Conservation (phyloP, 139 green algal genomes). For the Coelastrella sp. region DNA sequence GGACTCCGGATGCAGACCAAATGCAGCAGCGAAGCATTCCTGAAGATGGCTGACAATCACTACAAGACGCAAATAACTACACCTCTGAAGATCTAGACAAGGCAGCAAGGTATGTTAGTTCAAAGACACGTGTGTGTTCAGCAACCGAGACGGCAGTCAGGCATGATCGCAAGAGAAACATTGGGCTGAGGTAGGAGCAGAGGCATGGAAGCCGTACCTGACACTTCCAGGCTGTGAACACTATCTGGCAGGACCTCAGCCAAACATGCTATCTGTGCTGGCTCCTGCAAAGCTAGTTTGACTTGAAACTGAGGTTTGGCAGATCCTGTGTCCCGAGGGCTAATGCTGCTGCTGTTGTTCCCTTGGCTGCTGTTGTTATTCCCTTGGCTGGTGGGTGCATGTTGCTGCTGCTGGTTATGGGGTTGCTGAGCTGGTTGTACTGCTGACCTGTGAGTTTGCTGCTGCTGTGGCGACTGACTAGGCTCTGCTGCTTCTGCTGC, state of each 20-base stretch:
- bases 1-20: too few relatives aligned
- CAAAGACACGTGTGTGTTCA: too few relatives aligned
- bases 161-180: too few relatives aligned
- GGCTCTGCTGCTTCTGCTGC: constrained; percentile 1
- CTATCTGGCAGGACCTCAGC: not conserved
- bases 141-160: too few relatives aligned
- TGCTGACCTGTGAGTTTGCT: not conserved
- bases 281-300: not conserved
- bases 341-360: not conserved
- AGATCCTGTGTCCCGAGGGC: too few relatives aligned
- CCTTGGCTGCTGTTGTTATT: not conserved
- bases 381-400: not conserved
- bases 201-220: not conserved
- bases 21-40: too few relatives aligned
- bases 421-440: not conserved
- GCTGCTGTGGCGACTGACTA: not conserved
- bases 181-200: not conserved
- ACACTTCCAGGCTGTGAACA: not conserved
- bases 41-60: too few relatives aligned
- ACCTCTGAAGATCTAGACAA: too few relatives aligned
- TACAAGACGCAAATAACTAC: too few relatives aligned
- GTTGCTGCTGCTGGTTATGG: not conserved
- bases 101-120: too few relatives aligned
- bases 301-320: not conserved
- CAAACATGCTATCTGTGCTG: constrained; percentile 12